Conservation (phyloP, 169 alveolate genomes). For the Plasmodium cynomolgi region DNA sequence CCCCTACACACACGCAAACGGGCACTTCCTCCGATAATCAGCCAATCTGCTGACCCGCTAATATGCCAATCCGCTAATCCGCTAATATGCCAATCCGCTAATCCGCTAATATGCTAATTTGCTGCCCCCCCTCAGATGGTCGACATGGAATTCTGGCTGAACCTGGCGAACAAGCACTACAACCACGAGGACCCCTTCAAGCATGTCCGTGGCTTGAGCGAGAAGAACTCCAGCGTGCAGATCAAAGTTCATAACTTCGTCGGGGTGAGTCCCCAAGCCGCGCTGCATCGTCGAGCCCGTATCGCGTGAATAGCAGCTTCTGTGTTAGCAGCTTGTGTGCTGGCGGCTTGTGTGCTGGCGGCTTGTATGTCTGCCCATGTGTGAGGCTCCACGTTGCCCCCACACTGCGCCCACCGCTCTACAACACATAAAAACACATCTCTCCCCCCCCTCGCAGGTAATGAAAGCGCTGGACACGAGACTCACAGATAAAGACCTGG, state of each 20-base stretch:
- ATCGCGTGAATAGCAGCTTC: not conserved
- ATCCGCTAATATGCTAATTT: no score
- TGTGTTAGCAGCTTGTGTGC: no score
- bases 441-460: not conserved
- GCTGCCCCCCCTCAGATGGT: slow-evolving; percentile 24
- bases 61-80: no score
- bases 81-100: no score
- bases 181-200: slow-evolving; percentile 46
- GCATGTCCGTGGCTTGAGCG: not conserved
- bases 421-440: not conserved
- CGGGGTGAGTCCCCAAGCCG: slow-evolving; percentile 16
- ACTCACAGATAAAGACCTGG: slow-evolving; percentile 39
- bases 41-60: no score
- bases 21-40: no score
- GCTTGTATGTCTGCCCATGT: not conserved
- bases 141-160: slow-evolving; percentile 55
- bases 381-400: not conserved
- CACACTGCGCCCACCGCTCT: not conserved
- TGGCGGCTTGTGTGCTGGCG: no score
- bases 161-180: slow-evolving; percentile 46
- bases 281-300: not conserved
- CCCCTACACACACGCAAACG: not conserved
- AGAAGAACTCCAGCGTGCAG: slow-evolving; percentile 16
- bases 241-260: slow-evolving; percentile 31
- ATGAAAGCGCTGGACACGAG: slow-evolving; percentile 64